A percentile compares a stretch with the other conserved stretches of the same genome.
These are phyloP conservation scores for Pinus albicaulis DNA, from an alignment of 75 land plant species.

Conservation along the genomic window DNA sequence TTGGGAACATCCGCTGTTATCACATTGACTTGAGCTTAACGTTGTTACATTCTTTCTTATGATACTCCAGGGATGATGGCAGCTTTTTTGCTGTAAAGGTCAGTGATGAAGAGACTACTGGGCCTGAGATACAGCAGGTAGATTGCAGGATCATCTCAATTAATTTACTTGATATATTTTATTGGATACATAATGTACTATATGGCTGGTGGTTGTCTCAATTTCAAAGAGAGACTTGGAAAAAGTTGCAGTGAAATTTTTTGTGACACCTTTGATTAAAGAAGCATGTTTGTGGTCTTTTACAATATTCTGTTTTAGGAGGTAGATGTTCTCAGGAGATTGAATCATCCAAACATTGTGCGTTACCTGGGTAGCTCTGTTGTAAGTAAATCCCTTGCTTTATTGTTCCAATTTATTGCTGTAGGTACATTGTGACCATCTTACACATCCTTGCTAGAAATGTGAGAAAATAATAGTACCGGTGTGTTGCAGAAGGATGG, in stretches of 20 bases:
- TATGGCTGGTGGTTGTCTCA: background rate
- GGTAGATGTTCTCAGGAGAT: slow-evolving; percentile 34
- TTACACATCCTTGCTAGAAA: background rate
- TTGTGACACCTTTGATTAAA: background rate
- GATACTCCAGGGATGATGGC: slow-evolving; percentile 47
- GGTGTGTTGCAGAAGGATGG: slow-evolving; percentile 32
- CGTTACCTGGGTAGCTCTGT: slow-evolving; percentile 38
- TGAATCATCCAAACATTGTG: slow-evolving; percentile 56
- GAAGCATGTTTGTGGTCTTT: background rate
- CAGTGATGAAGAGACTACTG: slow-evolving; percentile 21
- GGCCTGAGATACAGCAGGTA: slow-evolving; percentile 51
- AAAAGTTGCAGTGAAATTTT: background rate
- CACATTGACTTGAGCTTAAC: background rate
- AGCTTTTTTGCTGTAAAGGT: slow-evolving; percentile 60
- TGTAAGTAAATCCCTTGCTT: slow-evolving; percentile 17
- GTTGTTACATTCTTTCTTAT: slow-evolving; percentile 1
- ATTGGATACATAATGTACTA: background rate
- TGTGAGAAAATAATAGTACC: background rate
- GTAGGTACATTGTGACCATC: background rate
- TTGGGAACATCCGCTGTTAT: background rate
- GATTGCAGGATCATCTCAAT: background rate
- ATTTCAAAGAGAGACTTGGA: background rate
- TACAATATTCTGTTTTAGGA: slow-evolving; percentile 23
- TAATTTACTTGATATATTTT: background rate
- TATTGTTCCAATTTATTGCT: background rate